These are phyloP conservation scores for Boletus subluridellus DNA, from an alignment of 1,284 basidiomycete species.

Conservation along the genomic window DNA sequence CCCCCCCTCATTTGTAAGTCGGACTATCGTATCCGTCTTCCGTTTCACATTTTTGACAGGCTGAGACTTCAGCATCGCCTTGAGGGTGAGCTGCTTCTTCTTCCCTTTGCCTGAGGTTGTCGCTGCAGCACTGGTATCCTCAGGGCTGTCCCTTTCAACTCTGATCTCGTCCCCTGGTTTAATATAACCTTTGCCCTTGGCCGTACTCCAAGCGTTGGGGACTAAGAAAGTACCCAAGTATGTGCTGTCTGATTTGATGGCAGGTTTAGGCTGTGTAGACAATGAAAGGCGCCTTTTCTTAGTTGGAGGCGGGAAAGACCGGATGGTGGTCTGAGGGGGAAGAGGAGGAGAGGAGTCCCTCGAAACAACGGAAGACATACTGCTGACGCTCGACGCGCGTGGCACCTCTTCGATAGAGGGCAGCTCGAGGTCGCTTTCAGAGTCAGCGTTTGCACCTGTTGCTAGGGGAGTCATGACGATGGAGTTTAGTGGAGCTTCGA, in stretches of 20 bases:
- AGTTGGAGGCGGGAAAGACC: constrained; percentile 32
- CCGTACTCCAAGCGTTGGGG: constrained; percentile 78
- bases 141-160: constrained; percentile 53
- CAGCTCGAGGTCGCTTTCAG: constrained; percentile 35
- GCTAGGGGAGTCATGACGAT: constrained; percentile 11
- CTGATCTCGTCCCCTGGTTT: constrained; percentile 58
- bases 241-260: constrained; percentile 3
- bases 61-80: constrained; percentile 61
- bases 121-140: constrained; percentile 29
- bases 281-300: constrained; percentile 55
- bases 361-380: constrained; percentile 33
- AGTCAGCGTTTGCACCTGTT: constrained; percentile 22
- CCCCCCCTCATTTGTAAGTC: constrained; percentile 60
- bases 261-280: constrained; percentile 11
- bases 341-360: constrained; percentile 30
- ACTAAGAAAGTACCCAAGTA: constrained; percentile 70
- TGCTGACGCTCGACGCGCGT: constrained; percentile 44
- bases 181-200: constrained; percentile 67
- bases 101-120: constrained; percentile 41
- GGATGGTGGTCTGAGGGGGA: constrained; percentile 16
- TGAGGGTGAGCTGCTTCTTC: constrained; percentile 64
- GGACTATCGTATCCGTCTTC: constrained; percentile 63
- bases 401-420: constrained; percentile 32
- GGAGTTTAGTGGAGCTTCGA: constrained; percentile 16
- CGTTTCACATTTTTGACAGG: constrained; percentile 45